Evolutionary conservation across 139 green algal species (phyloP).

Genomic region (Chlorella sp.): DNA sequence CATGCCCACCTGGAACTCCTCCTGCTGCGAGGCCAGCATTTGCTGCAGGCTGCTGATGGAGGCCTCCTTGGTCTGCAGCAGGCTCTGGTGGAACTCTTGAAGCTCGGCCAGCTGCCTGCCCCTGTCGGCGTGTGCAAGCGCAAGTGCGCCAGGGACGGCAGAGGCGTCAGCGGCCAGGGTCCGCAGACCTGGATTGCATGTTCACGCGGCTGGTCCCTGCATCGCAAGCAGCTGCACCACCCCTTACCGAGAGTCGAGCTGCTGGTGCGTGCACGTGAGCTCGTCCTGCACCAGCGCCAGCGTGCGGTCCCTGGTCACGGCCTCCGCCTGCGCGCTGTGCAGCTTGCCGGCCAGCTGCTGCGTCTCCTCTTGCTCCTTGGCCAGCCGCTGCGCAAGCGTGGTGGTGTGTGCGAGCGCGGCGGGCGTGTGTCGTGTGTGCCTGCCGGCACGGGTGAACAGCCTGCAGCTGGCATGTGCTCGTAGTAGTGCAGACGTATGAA

Average conservation of each 20-base stretch:
- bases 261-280: slow-evolving; percentile 5
- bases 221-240: too few species aligned
- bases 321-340: not conserved
- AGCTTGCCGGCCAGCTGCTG: not conserved
- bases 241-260: too few species aligned
- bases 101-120: slow-evolving; percentile 21
- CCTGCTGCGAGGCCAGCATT: slow-evolving; percentile 17
- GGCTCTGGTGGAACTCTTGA: slow-evolving; percentile 15
- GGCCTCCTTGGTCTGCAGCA: slow-evolving; percentile 30
- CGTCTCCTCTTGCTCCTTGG: not conserved
- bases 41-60: slow-evolving; percentile 24
- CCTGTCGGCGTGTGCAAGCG: too few species aligned
- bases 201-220: too few species aligned
- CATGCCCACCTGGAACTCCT: not conserved
- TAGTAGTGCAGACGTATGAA: too few species aligned
- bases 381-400: slow-evolving; percentile 3
- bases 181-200: too few species aligned
- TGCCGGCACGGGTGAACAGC: too few species aligned
- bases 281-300: slow-evolving; percentile 5
- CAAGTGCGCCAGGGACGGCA: too few species aligned
- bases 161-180: too few species aligned
- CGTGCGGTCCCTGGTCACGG: slow-evolving; percentile 8
- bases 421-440: too few species aligned
- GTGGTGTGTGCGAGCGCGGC: too few species aligned
- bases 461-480: too few species aligned